phyloP scores from a whole-genome alignment of 140 eudicot species.

The Flaveria floridana region DNA sequence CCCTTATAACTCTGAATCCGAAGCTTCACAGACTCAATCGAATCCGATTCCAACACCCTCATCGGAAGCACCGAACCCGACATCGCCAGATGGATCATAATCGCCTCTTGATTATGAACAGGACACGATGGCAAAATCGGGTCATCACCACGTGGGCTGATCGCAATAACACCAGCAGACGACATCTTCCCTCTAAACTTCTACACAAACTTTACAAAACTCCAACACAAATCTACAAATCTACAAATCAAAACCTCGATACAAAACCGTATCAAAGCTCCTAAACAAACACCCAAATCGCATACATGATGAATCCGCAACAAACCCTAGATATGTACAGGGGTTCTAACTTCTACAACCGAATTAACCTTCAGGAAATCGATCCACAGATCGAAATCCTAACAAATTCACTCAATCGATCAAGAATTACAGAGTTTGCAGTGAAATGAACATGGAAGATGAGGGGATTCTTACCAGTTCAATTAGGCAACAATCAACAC shows the following conservation, averaged over 20 bases:
- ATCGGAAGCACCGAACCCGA: conserved; percentile 66
- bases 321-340: conserved; percentile 30
- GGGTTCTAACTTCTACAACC: conserved; percentile 27
- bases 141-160: conserved; percentile 53
- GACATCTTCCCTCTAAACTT: conserved; percentile 46
- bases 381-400: conserved; percentile 28
- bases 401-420: background rate
- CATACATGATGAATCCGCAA: conserved; percentile 21
- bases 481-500: conserved; percentile 32
- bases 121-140: conserved; percentile 34
- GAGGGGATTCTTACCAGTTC: conserved; percentile 37
- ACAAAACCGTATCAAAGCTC: background rate
- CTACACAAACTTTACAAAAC: conserved; percentile 8
- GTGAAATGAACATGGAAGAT: conserved; percentile 19
- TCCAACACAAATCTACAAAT: background rate
- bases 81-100: conserved; percentile 53
- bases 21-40: conserved; percentile 77
- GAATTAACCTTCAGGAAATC: conserved; percentile 22
- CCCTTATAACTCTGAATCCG: conserved; percentile 69
- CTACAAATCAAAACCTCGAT: conserved; percentile 14
- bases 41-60: conserved; percentile 70
- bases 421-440: conserved; percentile 19
- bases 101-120: conserved; percentile 41
- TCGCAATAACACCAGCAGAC: conserved; percentile 69
- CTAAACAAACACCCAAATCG: conserved; percentile 2